Evolutionary conservation across 768 basidiomycete genomes (phyloP), one percentile per base, ranked within the genome.

Genomic region (Crepidotus variabilis): DNA sequence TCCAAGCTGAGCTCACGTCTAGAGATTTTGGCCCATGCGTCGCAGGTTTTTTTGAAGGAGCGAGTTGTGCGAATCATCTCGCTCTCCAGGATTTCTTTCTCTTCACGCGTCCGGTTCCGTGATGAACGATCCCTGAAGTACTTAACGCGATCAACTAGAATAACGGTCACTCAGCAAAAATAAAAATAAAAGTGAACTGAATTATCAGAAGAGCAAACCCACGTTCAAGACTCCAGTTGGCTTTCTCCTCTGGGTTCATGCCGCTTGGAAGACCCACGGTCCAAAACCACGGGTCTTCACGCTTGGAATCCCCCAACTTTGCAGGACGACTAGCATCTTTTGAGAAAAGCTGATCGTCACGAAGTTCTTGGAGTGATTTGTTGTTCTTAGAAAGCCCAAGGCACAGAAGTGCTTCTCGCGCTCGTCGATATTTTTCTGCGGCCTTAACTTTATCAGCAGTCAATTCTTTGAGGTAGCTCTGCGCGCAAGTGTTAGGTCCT

Each of bases 41-140:
- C 55, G 16, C 2, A 21, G 32, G 50, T 45, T 16, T 10, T 39
- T 7, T 16, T 18, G n/a, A 56, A 56, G 21, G 49, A 50, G 21
- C 49, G 34, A 21, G 24, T 23, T 6, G 60, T 61, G 18, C 64
- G 57, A 21, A 48, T 45, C 49, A 69, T 64, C 54, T 71, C 69
- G 47, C 59, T 63, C 47, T 65, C 62, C 18, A 71, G 52, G 47
- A 69, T 65, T 43, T 71, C 68, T 35, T 61, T 63, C 54, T 69
- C 66, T 58, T 71, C 70, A 47, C 48, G 48, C 22, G 59, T 57
- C 13, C 66, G 60, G 33, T 70, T 60, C 18, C 61, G 58, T 4
- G 58, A 54, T 5, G 69, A 67, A 9, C 60, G 61, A 21, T 68
- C 65, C 23, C 63, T 59, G 50, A 69, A 71, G 63, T 65, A 71